These are phyloP conservation scores for Hypericum androsaemum DNA, from an alignment of 345 rosid species.

Conservation along the genomic window DNA sequence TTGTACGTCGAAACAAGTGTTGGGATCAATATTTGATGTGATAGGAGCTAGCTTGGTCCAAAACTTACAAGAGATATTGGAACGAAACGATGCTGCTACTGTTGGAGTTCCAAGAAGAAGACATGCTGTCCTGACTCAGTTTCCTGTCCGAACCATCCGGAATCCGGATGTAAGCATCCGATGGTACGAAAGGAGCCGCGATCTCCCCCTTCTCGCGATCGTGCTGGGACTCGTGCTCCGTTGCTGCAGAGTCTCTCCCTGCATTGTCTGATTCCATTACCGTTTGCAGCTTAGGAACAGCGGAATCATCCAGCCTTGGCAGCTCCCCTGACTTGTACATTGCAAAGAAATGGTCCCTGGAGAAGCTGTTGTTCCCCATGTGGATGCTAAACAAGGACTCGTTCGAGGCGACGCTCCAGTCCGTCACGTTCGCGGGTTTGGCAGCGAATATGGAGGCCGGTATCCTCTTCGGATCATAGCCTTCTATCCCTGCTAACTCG, in stretches of 20 bases:
- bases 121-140: slow-evolving; percentile 7
- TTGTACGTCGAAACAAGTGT: no score
- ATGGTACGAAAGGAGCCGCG: background rate
- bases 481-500: slow-evolving; percentile 12
- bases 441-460: slow-evolving; percentile 50
- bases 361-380: slow-evolving; percentile 42
- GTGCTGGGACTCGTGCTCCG: background rate
- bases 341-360: slow-evolving; percentile 42
- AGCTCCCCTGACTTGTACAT: slow-evolving; percentile 47
- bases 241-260: slow-evolving; percentile 2
- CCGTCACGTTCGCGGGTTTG: slow-evolving; percentile 33
- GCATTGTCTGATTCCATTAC: slow-evolving; percentile 21
- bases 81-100: slow-evolving; percentile 49
- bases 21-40: no score
- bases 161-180: background rate
- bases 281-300: slow-evolving; percentile 17
- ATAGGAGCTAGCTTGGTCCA: no score
- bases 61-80: slow-evolving; percentile 66
- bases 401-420: slow-evolving; percentile 85
- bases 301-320: slow-evolving; percentile 45
- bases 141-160: slow-evolving; percentile 4
- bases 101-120: slow-evolving; percentile 13
- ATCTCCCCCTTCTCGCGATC: background rate
- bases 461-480: slow-evolving; percentile 62
- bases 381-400: slow-evolving; percentile 86